These are phyloP conservation scores for Funneliformis geosporum DNA, from an alignment of 192 early-diverging fungal genomes.

Conservation along the genomic window DNA sequence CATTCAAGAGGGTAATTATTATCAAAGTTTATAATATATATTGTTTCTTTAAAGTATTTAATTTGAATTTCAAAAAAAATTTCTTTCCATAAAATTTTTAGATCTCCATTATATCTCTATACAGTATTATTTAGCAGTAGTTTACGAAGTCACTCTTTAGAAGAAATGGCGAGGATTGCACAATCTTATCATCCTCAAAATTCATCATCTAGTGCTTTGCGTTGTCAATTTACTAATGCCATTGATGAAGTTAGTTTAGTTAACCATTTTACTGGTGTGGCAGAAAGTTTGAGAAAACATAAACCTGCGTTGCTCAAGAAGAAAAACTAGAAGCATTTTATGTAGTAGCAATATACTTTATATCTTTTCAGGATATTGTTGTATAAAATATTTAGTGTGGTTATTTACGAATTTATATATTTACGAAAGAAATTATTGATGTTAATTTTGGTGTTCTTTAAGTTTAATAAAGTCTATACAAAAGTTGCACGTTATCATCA, in stretches of 20 bases:
- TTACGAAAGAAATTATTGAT: no score
- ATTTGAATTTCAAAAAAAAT: background rate
- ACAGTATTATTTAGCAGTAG: slow-evolving; percentile 5
- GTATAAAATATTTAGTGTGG: no score
- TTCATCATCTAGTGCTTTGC: background rate
- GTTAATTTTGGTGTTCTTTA: no score
- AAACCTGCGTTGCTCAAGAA: slow-evolving; percentile 18
- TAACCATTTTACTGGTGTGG: slow-evolving; percentile 9
- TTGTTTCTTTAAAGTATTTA: no score
- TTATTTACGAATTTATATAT: no score
- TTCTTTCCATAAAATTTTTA: background rate
- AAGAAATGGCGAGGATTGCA: slow-evolving; percentile 29
- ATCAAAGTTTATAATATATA: no score
- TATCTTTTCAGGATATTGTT: no score
- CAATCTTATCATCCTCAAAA: background rate
- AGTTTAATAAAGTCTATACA: no score
- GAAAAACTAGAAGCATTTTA: no score
- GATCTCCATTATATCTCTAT: slow-evolving; percentile 21
- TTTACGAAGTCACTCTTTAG: background rate
- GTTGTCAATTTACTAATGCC: background rate
- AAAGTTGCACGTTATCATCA: no score
- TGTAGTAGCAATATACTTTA: no score
- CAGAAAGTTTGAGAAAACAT: slow-evolving; percentile 25
- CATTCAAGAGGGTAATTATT: slow-evolving; percentile 1
- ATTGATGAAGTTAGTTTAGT: background rate